Base-by-base conservation (phyloP, 208 protist species). In the Trypanosoma platydactyli region DNA sequence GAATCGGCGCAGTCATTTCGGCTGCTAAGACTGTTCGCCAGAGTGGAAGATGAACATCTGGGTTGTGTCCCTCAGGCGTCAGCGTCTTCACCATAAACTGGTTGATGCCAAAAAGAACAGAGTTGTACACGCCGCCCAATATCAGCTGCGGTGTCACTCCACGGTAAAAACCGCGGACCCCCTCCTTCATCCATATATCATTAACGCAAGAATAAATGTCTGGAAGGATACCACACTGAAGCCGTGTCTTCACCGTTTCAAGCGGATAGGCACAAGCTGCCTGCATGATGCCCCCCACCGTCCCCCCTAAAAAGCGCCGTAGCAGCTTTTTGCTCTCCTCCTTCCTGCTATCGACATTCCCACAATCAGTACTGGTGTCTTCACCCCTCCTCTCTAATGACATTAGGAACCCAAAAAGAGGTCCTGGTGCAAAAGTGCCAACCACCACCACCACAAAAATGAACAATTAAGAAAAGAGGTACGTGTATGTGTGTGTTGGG, bases 191-290 rank as follows among this genome's bases (percentile, higher is more conserved):
- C 82, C 72, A 89, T 27, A 76, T 89, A 51, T 68, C 33, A 33
- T 55, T 54, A 35, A 70, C 68, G 58, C 79, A 88, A 38, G 67
- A 76, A 5, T 65, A 64, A 33, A 85, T 71, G 49, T 60, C 79
- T 1, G 81, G 80, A 53, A 80, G 86, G 46, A 89, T 51, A 27
- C 86, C 82, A 52, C 77, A 73, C 61, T 92, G 86, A 42, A 92
- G 68, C 12, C 82, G 81, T 22, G 77, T 79, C 61, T 92, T 92
- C 51, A 92, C 73, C 11, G 82, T 89, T 49, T 92, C 86, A 46
- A 92, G 79, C 3, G 86, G 86, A 67, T 92, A 80, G 53, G 79
- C 84, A n/a, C 60, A 71, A 40, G 65, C 63, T 1, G 86, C 86
- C 76, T 87, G 86, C 68, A 89, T 54, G 29, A 89, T 68, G 5